Evolutionary conservation across 495 filamentous ascomycete species (phyloP).

Genomic region (Hypoxylon fuscum): DNA sequence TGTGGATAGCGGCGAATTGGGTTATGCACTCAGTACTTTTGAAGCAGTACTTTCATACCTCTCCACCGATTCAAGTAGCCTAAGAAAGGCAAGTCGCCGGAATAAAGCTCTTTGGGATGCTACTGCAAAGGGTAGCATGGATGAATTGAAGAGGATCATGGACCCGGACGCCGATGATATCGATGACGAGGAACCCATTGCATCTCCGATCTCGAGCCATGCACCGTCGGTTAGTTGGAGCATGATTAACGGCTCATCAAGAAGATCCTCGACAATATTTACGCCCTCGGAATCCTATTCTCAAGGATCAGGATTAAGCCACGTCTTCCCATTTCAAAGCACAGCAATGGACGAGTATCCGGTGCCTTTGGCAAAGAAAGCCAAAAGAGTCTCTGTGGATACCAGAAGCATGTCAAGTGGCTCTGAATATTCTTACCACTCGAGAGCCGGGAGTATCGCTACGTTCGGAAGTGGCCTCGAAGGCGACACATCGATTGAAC

Average conservation of each 20-base stretch:
- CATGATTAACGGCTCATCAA: slow-evolving; percentile 55
- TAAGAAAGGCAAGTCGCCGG: slow-evolving; percentile 82
- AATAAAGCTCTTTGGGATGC: slow-evolving; percentile 93
- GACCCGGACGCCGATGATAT: slow-evolving; percentile 63
- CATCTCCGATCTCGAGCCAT: slow-evolving; percentile 51
- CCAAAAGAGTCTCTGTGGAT: slow-evolving; percentile 88
- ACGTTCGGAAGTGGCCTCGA: slow-evolving; percentile 78
- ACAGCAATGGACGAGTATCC: slow-evolving; percentile 49
- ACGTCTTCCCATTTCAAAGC: slow-evolving; percentile 90
- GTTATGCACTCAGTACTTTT: slow-evolving; percentile 95
- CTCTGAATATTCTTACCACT: slow-evolving; percentile 79
- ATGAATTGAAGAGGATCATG: slow-evolving; percentile 79
- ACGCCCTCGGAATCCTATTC: slow-evolving; percentile 56
- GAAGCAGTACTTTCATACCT: slow-evolving; percentile 96
- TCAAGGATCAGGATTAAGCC: slow-evolving; percentile 73
- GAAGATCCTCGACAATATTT: slow-evolving; percentile 54
- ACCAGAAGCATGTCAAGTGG: slow-evolving; percentile 86
- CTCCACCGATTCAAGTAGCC: slow-evolving; percentile 77
- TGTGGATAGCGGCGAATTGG: slow-evolving; percentile 95
- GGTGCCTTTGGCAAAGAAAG: slow-evolving; percentile 59
- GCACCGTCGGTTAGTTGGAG: slow-evolving; percentile 53
- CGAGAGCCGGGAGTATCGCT: slow-evolving; percentile 76
- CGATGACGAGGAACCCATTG: slow-evolving; percentile 52
- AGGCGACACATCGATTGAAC: slow-evolving; percentile 85
- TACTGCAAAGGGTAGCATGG: slow-evolving; percentile 74